Base-by-base conservation (phyloP, 2,329 filamentous ascomycete species). In the Colletotrichum karsti region DNA sequence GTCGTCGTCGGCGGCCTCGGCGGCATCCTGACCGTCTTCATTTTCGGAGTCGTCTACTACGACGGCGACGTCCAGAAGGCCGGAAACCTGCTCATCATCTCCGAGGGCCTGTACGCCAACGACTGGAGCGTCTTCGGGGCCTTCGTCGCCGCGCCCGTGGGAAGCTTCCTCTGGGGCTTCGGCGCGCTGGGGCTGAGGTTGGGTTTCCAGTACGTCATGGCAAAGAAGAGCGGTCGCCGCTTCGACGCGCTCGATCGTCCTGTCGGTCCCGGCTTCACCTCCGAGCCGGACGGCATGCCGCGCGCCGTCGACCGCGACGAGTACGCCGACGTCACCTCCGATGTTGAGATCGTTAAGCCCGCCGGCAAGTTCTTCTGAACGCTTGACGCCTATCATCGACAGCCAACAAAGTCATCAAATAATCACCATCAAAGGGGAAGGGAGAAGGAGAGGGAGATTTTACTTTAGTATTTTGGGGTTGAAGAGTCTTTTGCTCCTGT, bases 51-150 rank as follows among this genome's bases (percentile, higher is more conserved):
- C 13, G 87, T 94, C 69, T 96, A 94, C 82, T 96, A 95, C 82
- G 95, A 92, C 75, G 91, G 90, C 51, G 86, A 90, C 74, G 90
- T 88, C 1, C 76, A 84, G 59, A 74, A 84, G 7, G 93, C 91
- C 5, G 91, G 85, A 1, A 84, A 91, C 65, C 86, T 96, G 62
- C 86, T 96, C 55, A 82, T 95, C 26, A 81, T 96, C 12, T 85
- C 93, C 76, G 84, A 91, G 71, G 93, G 93, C 1, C 83, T 96
- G 20, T 96, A 95, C 78, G 88, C 84, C 1, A 85, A 90, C 53
- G 93, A 95, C 77, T 96, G 93, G 93, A 91, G 89, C 70, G 92
- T 88, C 2, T 96, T 96, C 77, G 93, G 93, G 73, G 92, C 93
- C 5, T 96, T 95, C 74, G 90, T 95, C 5, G 92, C 91, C 9